These are phyloP conservation scores for Ceratobasidium theobromae DNA, from an alignment of 1,284 basidiomycete species.

Conservation along the genomic window DNA sequence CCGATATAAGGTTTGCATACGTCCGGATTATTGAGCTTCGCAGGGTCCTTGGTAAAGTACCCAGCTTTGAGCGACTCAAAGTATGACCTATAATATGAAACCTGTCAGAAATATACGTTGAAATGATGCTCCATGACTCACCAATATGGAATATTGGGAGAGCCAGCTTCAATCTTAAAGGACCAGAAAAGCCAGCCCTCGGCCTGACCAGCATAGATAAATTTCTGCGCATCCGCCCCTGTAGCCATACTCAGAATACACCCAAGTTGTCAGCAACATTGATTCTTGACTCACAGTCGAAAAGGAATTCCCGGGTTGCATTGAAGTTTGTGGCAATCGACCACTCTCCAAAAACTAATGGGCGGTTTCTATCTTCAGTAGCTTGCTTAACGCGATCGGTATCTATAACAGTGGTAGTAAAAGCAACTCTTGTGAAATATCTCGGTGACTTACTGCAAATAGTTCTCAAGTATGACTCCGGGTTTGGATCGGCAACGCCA, in stretches of 20 bases:
- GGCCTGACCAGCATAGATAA: constrained; percentile 52
- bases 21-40: constrained; percentile 54
- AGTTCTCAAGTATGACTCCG: constrained; percentile 62
- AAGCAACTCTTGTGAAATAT: too few relatives aligned
- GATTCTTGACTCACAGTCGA: constrained; percentile 45
- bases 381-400: constrained; percentile 46
- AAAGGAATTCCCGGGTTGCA: constrained; percentile 62
- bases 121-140: too few relatives aligned
- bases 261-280: constrained; percentile 65
- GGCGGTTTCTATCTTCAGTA: constrained; percentile 52
- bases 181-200: constrained; percentile 80
- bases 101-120: background rate
- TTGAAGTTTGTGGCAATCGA: constrained; percentile 65
- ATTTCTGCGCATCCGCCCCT: constrained; percentile 66
- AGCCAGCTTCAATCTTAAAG: constrained; percentile 62
- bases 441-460: constrained; percentile 76
- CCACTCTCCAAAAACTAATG: constrained; percentile 64
- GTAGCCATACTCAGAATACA: constrained; percentile 73
- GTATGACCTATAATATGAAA: constrained; percentile 59
- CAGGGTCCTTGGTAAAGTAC: constrained; percentile 64
- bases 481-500: constrained; percentile 67
- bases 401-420: too few relatives aligned
- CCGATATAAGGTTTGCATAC: constrained; percentile 56
- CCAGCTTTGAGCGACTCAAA: constrained; percentile 60
- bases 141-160: constrained; percentile 2